These are phyloP conservation scores for Kodamaea arcana DNA, from an alignment of 1,139 yeast genomes.

Conservation along the genomic window DNA sequence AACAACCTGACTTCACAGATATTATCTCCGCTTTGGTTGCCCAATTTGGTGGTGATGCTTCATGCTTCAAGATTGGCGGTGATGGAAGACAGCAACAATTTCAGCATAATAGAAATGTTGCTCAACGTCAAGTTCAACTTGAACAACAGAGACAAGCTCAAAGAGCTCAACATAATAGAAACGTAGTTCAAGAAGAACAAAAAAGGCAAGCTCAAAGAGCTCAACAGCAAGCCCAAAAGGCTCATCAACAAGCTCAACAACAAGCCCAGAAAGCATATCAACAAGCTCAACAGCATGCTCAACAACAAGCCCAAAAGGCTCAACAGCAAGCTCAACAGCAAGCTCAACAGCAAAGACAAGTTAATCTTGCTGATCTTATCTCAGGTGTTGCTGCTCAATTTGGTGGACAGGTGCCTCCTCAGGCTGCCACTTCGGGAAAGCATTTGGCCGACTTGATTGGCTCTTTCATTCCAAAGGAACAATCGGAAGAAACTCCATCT, in stretches of 20 bases:
- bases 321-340: not conserved
- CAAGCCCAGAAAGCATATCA: not conserved
- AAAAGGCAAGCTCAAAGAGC: not conserved
- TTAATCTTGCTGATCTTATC: not conserved
- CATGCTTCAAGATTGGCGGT: not conserved
- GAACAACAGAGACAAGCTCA: not conserved
- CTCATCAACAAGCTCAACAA: not conserved
- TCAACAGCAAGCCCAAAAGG: not conserved
- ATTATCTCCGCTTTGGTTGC: slow-evolving; percentile 1
- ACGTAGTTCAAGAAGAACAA: not conserved
- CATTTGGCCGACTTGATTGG: slow-evolving; percentile 3
- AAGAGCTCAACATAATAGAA: not conserved
- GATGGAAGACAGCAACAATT: not conserved
- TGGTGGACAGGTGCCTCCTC: too few species aligned
- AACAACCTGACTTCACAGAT: not conserved
- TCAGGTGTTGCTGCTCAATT: slow-evolving; percentile 1
- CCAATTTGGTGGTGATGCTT: slow-evolving; percentile 1
- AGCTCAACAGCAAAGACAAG: not conserved
- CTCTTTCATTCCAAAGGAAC: slow-evolving; percentile 4
- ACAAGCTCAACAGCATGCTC: not conserved
- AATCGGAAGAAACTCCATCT: not conserved
- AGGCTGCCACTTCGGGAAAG: not conserved
- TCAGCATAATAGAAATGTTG: not conserved
- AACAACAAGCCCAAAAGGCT: not conserved
- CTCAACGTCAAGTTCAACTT: not conserved